Evolutionary conservation across 2,329 filamentous ascomycete genomes (phyloP).

Genomic region (Colletotrichum shisoi): DNA sequence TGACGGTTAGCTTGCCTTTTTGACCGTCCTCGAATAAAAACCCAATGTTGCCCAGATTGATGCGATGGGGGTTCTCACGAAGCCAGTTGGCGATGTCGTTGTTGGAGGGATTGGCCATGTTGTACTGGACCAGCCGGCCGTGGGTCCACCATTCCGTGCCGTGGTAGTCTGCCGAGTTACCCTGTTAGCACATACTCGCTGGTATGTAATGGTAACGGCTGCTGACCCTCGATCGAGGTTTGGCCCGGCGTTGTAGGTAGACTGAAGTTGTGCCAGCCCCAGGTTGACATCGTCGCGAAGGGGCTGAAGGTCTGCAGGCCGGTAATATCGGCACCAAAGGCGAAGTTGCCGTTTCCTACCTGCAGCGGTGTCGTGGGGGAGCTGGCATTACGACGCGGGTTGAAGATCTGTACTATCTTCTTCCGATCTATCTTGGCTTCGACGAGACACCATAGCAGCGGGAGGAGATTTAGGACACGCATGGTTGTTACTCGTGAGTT

Average conservation of each 20-base stretch:
- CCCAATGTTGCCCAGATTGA: conserved; percentile 60
- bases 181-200: not conserved
- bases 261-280: conserved; percentile 61
- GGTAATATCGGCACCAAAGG: conserved; percentile 57
- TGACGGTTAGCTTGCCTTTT: conserved; percentile 40
- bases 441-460: conserved; percentile 36
- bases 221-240: conserved; percentile 35
- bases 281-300: conserved; percentile 57
- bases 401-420: conserved; percentile 53
- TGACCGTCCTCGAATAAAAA: conserved; percentile 52
- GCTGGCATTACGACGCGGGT: conserved; percentile 57
- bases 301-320: conserved; percentile 57
- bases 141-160: conserved; percentile 56
- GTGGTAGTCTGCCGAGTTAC: conserved; percentile 47
- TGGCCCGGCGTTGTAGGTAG: conserved; percentile 53
- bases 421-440: conserved; percentile 46
- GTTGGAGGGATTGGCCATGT: conserved; percentile 53
- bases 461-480: conserved; percentile 28
- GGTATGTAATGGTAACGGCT: too few relatives aligned
- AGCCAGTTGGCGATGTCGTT: conserved; percentile 54
- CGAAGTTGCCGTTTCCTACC: conserved; percentile 60
- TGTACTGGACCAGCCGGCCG: conserved; percentile 52
- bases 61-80: conserved; percentile 59
- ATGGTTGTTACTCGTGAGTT: conserved; percentile 11
- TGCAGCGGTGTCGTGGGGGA: conserved; percentile 61